phyloP scores from a whole-genome alignment of 108 stramenopile genomes.

The Pseudonitzschia delicatissima region DNA sequence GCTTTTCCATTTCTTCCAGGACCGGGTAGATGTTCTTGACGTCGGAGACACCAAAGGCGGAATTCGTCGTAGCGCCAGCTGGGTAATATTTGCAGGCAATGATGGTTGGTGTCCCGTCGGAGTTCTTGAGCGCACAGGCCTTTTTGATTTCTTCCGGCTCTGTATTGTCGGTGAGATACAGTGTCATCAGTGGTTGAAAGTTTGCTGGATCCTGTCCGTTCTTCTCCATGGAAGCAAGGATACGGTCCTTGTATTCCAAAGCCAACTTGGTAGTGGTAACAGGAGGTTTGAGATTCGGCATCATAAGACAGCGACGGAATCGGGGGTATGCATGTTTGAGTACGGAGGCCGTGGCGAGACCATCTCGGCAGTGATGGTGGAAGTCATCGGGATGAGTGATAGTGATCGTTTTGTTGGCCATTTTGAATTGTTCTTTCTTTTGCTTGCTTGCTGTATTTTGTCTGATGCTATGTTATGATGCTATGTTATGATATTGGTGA shows the following conservation, averaged over 20 bases:
- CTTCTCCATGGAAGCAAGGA: slow-evolving; percentile 44
- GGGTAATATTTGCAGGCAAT: slow-evolving; percentile 97
- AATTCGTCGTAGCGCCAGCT: slow-evolving; percentile 98
- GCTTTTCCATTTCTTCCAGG: slow-evolving; percentile 85
- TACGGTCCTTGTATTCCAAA: slow-evolving; percentile 84
- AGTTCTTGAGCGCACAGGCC: slow-evolving; percentile 53
- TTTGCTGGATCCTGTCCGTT: slow-evolving; percentile 5
- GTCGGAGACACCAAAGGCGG: slow-evolving; percentile 93
- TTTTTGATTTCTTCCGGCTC: slow-evolving; percentile 89
- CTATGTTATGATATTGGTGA: no score
- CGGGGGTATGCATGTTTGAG: slow-evolving; percentile 67
- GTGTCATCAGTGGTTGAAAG: slow-evolving; percentile 87
- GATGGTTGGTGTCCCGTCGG: slow-evolving; percentile 56
- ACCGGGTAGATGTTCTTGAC: slow-evolving; percentile 82
- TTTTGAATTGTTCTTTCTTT: not conserved
- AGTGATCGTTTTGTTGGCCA: slow-evolving; percentile 21
- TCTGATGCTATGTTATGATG: not conserved
- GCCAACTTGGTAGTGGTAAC: slow-evolving; percentile 89
- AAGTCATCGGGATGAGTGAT: slow-evolving; percentile 34
- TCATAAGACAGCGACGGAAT: slow-evolving; percentile 86
- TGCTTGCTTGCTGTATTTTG: not conserved
- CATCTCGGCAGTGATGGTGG: slow-evolving; percentile 95
- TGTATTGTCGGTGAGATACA: slow-evolving; percentile 96
- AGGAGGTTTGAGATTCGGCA: slow-evolving; percentile 99
- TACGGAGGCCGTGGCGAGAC: slow-evolving; percentile 51